Conservation (phyloP, 257 asterid species). For the Forsythia viridissima region DNA sequence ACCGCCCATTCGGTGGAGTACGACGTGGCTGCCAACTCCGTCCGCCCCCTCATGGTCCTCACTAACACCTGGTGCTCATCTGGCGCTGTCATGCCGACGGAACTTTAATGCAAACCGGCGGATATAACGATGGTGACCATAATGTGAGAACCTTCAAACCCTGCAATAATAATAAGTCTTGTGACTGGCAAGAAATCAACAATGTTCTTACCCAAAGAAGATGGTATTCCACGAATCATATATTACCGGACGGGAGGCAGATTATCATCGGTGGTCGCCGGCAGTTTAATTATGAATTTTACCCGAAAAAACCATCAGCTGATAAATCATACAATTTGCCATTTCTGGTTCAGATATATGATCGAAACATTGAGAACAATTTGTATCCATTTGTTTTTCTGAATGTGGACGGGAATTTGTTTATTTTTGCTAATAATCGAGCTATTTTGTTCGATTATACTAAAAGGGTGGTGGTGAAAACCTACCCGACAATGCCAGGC, state of each 20-base stretch:
- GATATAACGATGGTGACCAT: constrained; percentile 45
- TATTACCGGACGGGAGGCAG: constrained; percentile 40
- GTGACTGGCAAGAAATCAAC: constrained; percentile 53
- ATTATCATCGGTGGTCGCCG: constrained; percentile 46
- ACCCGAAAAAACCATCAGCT: constrained; percentile 27
- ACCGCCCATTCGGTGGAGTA: constrained; percentile 67
- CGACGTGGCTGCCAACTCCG: constrained; percentile 37
- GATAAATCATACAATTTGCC: constrained; percentile 24
- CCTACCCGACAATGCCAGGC: constrained; percentile 43
- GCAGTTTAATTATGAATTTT: constrained; percentile 47
- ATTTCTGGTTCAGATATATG: constrained; percentile 36
- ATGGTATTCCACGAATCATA: constrained; percentile 54
- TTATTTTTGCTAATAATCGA: constrained; percentile 52
- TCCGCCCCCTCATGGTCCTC: constrained; percentile 57
- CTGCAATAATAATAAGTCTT: constrained; percentile 27
- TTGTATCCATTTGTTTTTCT: constrained; percentile 56
- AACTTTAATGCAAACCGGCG: constrained; percentile 52
- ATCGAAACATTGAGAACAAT: constrained; percentile 42
- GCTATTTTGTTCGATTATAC: constrained; percentile 41
- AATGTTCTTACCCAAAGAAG: constrained; percentile 29
- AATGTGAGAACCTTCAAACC: constrained; percentile 38
- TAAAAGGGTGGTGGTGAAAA: constrained; percentile 26
- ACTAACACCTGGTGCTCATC: constrained; percentile 72
- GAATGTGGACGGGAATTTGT: constrained; percentile 51
- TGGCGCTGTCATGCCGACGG: constrained; percentile 52